These are phyloP conservation scores for Alternaria gaisen DNA, from an alignment of 2,329 filamentous ascomycete species.

Conservation along the genomic window DNA sequence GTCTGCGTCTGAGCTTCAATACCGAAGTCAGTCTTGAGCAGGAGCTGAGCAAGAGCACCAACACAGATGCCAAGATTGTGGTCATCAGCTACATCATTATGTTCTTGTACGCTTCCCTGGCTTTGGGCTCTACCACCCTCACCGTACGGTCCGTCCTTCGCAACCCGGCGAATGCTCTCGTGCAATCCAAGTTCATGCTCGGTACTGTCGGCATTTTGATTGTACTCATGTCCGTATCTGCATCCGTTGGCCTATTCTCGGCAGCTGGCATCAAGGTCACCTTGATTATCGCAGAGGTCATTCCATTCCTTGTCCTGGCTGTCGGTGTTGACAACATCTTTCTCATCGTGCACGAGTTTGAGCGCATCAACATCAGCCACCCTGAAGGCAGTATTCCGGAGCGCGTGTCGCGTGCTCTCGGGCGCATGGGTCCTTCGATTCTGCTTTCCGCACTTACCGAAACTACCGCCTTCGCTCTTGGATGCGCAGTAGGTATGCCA, in stretches of 20 bases:
- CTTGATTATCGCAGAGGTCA: slow-evolving; percentile 97
- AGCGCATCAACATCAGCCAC: slow-evolving; percentile 90
- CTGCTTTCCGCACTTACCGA: slow-evolving; percentile 94
- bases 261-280: slow-evolving; percentile 92
- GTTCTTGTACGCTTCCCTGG: slow-evolving; percentile 96
- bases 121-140: slow-evolving; percentile 86
- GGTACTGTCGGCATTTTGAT: slow-evolving; percentile 95
- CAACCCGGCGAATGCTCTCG: slow-evolving; percentile 84
- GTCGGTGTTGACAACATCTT: slow-evolving; percentile 99
- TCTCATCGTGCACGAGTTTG: slow-evolving; percentile 97
- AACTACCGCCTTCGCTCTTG: slow-evolving; percentile 90
- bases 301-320: slow-evolving; percentile 94
- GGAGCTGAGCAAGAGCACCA: slow-evolving; percentile 96
- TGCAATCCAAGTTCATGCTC: slow-evolving; percentile 95
- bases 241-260: slow-evolving; percentile 94
- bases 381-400: slow-evolving; percentile 88
- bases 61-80: slow-evolving; percentile 97
- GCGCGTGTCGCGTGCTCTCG: slow-evolving; percentile 85
- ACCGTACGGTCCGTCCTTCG: slow-evolving; percentile 78
- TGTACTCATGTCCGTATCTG: slow-evolving; percentile 95
- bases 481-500: slow-evolving; percentile 95
- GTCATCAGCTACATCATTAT: slow-evolving; percentile 97
- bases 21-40: slow-evolving; percentile 95
- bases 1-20: slow-evolving; percentile 89
- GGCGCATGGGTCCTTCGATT: slow-evolving; percentile 96